phyloP scores from a whole-genome alignment of 129 eudicot genomes.

The Cynara cardunculus region DNA sequence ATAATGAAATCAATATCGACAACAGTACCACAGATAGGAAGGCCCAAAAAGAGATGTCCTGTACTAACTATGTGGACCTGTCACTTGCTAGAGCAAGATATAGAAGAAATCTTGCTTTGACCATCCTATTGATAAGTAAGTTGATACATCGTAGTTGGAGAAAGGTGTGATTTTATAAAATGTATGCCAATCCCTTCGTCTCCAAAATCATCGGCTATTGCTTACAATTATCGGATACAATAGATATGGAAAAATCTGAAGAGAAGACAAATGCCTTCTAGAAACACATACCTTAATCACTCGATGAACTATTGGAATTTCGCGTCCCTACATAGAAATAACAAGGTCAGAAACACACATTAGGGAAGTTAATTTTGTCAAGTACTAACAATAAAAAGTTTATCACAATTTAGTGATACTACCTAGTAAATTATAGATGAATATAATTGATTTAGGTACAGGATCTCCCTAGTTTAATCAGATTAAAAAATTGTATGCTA shows the following conservation, averaged over 20 bases:
- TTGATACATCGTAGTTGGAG: neutral
- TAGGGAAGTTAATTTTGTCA: neutral
- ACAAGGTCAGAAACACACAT: conserved; percentile 7
- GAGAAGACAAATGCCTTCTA: neutral
- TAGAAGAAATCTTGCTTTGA: neutral
- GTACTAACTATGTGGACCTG: neutral
- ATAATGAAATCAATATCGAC: neutral
- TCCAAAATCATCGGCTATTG: conserved; percentile 8
- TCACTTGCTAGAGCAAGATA: neutral
- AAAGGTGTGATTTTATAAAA: neutral
- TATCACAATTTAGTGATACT: neutral
- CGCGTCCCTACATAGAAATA: conserved; percentile 56
- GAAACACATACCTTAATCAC: conserved; percentile 66
- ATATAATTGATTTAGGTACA: too few species aligned
- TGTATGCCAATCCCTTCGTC: neutral
- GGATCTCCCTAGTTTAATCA: too few species aligned
- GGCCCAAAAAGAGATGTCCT: neutral
- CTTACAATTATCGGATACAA: neutral
- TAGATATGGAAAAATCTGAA: neutral
- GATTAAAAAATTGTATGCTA: neutral
- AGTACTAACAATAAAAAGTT: neutral
- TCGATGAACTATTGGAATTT: conserved; percentile 90
- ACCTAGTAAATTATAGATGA: neutral
- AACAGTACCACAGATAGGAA: neutral
- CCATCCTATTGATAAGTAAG: neutral